Evolutionary conservation across 805 yeast species (phyloP).

Genomic region (Spathaspora passalidarum): DNA sequence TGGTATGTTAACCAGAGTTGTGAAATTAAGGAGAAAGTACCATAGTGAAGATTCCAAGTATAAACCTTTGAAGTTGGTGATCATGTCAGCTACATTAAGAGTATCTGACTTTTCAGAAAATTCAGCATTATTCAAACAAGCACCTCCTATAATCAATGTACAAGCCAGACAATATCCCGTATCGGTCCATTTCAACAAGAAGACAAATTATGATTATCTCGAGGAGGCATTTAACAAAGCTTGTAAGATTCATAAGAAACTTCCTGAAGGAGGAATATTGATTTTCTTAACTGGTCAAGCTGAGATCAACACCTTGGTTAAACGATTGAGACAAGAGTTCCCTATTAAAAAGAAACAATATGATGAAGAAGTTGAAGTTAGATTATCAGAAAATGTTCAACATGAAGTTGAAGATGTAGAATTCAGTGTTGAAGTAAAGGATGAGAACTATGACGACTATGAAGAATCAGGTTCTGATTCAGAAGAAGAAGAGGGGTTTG

Average conservation of each 20-base stretch:
- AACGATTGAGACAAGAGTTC: constrained; percentile 62
- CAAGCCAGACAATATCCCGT: constrained; percentile 96
- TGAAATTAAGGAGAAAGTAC: constrained; percentile 62
- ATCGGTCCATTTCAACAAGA: constrained; percentile 80
- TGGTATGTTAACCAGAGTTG: constrained; percentile 89
- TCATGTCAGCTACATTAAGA: constrained; percentile 96
- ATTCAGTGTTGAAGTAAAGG: constrained; percentile 50
- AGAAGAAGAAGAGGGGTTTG: constrained; percentile 63
- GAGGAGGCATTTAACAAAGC: constrained; percentile 86
- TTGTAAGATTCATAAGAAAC: constrained; percentile 75
- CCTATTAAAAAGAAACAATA: constrained; percentile 45
- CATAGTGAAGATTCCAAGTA: constrained; percentile 44
- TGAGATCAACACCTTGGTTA: constrained; percentile 79
- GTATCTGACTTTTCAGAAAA: constrained; percentile 93
- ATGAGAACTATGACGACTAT: constrained; percentile 43
- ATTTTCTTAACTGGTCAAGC: constrained; percentile 93
- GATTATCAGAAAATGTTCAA: constrained; percentile 59
- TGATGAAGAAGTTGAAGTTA: constrained; percentile 38
- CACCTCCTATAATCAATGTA: constrained; percentile 87
- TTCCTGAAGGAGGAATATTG: constrained; percentile 94
- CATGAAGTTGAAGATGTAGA: constrained; percentile 89
- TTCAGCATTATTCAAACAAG: constrained; percentile 53
- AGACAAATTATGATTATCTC: constrained; percentile 73
- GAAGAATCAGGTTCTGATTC: constrained; percentile 55
- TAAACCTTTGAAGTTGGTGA: constrained; percentile 73